These are phyloP conservation scores for Dactylellina leptospora DNA, from an alignment of 2,329 filamentous ascomycete genomes.

Conservation along the genomic window DNA sequence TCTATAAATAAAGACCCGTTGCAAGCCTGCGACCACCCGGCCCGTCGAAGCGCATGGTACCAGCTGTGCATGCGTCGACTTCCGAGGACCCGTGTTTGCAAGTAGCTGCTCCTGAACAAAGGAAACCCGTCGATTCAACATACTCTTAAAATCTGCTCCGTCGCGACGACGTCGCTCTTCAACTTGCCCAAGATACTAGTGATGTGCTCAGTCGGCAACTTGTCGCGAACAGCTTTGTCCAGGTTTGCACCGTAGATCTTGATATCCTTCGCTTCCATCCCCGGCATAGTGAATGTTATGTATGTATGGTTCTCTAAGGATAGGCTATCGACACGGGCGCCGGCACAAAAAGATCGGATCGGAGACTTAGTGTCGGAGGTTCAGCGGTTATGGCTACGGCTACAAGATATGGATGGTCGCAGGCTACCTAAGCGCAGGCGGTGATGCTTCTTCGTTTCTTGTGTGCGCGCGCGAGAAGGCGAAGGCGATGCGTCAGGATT, in stretches of 20 bases:
- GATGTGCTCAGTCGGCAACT: conserved; percentile 77
- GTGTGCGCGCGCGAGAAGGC: not conserved
- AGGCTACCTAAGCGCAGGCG: not conserved
- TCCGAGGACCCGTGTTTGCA: no score
- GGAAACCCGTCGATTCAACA: conserved; percentile 58
- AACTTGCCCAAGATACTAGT: conserved; percentile 78
- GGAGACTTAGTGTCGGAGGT: not conserved
- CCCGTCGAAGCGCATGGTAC: not conserved
- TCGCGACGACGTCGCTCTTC: conserved; percentile 80
- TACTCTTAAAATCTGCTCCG: conserved; percentile 87
- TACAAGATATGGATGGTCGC: conserved; percentile 3
- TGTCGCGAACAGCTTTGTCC: conserved; percentile 77
- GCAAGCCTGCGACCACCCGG: not conserved
- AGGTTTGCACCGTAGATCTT: conserved; percentile 79
- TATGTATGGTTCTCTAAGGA: not conserved
- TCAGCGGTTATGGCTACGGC: not conserved
- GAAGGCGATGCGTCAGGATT: conserved; percentile 14
- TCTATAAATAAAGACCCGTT: not conserved
- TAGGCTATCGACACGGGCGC: not conserved
- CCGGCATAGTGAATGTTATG: conserved; percentile 26
- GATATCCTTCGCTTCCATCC: conserved; percentile 84
- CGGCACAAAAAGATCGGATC: not conserved
- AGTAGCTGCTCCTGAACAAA: not conserved
- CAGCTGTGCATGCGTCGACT: not conserved
- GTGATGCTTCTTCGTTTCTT: conserved; percentile 32